Evolutionary conservation across 768 basidiomycete species (phyloP).

Genomic region (Mycena galericulata): DNA sequence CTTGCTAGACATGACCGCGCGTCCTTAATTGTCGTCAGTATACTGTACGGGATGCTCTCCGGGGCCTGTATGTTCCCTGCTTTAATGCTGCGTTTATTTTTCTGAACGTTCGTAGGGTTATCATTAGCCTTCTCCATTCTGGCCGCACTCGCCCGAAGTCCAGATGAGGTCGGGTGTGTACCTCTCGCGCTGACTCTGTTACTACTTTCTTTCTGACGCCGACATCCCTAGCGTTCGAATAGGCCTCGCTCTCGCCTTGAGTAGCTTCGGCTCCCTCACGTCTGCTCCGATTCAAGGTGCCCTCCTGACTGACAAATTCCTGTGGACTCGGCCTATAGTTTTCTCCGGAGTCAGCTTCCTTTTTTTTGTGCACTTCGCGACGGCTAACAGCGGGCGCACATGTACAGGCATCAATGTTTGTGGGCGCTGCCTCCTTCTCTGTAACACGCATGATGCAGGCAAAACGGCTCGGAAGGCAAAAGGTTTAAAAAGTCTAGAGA

Average conservation of each 20-base stretch:
- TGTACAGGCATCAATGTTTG: constrained; percentile 10
- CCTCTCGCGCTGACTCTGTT: neutral
- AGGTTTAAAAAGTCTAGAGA: no score
- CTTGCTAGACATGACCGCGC: constrained; percentile 3
- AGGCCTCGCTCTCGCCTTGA: constrained; percentile 14
- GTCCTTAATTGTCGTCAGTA: constrained; percentile 8
- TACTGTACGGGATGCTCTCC: constrained; percentile 10
- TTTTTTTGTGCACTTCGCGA: neutral
- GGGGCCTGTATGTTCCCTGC: constrained; percentile 6
- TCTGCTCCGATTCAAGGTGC: constrained; percentile 27
- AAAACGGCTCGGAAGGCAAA: constrained; percentile 3
- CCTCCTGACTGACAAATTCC: constrained; percentile 4
- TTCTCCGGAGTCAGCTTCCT: constrained; percentile 20
- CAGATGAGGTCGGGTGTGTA: constrained; percentile 16
- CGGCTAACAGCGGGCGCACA: neutral
- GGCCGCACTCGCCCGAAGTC: neutral
- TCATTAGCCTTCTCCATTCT: constrained; percentile 8
- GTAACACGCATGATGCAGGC: constrained; percentile 16
- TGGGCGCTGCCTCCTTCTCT: constrained; percentile 2
- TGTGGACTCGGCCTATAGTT: constrained; percentile 16
- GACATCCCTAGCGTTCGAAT: constrained; percentile 3
- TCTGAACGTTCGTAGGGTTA: neutral
- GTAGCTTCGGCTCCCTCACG: constrained; percentile 10
- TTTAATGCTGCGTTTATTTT: neutral
- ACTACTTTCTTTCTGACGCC: neutral